Conservation (phyloP, 2,329 filamentous ascomycete species). For the Lecanoromycetidae sp. region DNA sequence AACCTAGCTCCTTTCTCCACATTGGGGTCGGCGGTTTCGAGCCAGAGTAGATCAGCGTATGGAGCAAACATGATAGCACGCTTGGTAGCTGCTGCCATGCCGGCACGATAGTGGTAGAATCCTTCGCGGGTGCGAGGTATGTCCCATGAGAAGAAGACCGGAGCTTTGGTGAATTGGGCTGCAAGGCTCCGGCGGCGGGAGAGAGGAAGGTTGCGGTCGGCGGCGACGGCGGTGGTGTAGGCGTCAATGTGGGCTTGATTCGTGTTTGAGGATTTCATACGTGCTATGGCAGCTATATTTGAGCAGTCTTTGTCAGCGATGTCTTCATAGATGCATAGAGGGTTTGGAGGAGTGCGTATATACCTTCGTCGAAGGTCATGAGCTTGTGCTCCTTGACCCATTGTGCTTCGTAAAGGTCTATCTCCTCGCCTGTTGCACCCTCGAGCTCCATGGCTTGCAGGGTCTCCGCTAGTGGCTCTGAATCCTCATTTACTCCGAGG, state of each 20-base stretch:
- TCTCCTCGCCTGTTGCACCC: constrained; percentile 65
- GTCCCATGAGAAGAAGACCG: constrained; percentile 79
- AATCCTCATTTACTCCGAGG: constrained; percentile 67
- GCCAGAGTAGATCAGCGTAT: constrained; percentile 90
- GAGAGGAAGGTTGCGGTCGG: constrained; percentile 64
- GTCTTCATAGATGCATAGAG: not conserved
- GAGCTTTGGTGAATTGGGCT: constrained; percentile 50
- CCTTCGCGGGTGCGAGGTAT: constrained; percentile 86
- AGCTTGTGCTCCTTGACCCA: constrained; percentile 84
- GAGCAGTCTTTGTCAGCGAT: not conserved
- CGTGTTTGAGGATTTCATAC: constrained; percentile 56
- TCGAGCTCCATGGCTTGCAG: constrained; percentile 78
- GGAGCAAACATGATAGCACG: constrained; percentile 83
- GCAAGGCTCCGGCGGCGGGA: constrained; percentile 64
- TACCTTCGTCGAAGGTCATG: constrained; percentile 76
- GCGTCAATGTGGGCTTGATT: constrained; percentile 50
- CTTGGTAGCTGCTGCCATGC: constrained; percentile 74
- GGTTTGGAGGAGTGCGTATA: not conserved
- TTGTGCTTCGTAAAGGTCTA: constrained; percentile 71
- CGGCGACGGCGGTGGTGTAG: constrained; percentile 51
- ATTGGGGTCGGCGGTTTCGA: constrained; percentile 84
- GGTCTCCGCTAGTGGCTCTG: constrained; percentile 72
- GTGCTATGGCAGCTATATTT: constrained; percentile 53
- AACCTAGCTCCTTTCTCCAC: constrained; percentile 66
- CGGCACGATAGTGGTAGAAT: constrained; percentile 66